These are phyloP conservation scores for Rosa rugosa DNA, from an alignment of 306 rosid species.

Conservation along the genomic window DNA sequence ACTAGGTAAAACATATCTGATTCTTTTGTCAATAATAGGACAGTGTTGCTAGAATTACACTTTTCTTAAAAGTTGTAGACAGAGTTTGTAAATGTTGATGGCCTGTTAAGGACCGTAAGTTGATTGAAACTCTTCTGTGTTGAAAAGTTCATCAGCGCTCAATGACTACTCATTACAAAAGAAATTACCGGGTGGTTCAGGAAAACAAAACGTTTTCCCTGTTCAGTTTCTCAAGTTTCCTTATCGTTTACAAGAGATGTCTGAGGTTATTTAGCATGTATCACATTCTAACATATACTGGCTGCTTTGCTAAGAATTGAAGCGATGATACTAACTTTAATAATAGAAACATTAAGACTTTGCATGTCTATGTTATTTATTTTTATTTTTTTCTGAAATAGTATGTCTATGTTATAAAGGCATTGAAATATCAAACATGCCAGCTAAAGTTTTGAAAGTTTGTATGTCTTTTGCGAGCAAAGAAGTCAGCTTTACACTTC, in stretches of 20 bases:
- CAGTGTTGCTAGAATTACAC: conserved; percentile 18
- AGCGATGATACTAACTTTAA: background rate
- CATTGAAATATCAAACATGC: background rate
- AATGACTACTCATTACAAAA: background rate
- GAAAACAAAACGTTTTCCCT: background rate
- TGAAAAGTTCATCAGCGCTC: background rate
- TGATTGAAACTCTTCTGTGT: background rate
- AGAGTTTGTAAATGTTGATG: background rate
- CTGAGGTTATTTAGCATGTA: background rate
- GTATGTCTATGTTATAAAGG: background rate
- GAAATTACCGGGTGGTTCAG: conserved; percentile 17
- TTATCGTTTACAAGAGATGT: background rate
- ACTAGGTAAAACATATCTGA: conserved; percentile 18
- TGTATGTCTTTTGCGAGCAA: background rate
- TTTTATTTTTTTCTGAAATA: too few relatives aligned
- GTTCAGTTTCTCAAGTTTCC: background rate
- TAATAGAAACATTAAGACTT: background rate
- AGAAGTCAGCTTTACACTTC: background rate
- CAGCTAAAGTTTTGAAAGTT: background rate
- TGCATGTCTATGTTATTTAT: background rate
- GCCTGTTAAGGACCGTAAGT: background rate
- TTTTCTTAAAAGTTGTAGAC: background rate
- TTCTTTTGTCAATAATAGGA: conserved; percentile 33
- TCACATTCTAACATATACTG: background rate
- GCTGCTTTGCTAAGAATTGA: background rate